Conservation (phyloP, 441 rosid species). For the Brassica hybrid region DNA sequence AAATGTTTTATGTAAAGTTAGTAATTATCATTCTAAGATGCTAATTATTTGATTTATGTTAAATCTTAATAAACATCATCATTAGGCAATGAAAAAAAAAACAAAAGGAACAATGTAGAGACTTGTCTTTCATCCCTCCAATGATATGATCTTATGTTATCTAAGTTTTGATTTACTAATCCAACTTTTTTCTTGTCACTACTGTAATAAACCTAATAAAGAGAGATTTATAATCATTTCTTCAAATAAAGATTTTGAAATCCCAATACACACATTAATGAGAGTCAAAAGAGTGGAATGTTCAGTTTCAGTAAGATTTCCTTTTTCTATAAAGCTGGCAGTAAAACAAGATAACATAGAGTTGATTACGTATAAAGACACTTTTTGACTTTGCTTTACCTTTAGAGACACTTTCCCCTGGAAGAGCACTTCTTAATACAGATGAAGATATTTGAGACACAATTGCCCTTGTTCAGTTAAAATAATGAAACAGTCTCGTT, state of each 20-base stretch:
- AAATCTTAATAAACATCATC: background rate
- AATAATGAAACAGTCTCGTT: no score
- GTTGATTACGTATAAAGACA: no score
- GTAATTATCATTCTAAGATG: slow-evolving; percentile 1
- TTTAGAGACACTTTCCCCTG: no score
- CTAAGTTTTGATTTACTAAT: background rate
- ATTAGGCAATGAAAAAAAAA: background rate
- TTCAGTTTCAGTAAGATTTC: slow-evolving; percentile 25
- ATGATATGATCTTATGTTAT: background rate
- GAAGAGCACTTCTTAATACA: no score
- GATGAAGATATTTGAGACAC: no score
- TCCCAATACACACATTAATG: slow-evolving; percentile 27
- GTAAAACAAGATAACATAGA: slow-evolving; percentile 19
- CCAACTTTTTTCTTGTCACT: background rate
- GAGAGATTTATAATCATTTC: background rate
- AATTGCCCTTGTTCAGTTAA: no score
- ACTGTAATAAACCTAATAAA: background rate
- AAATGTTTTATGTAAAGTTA: background rate
- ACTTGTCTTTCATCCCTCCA: background rate
- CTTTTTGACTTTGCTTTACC: no score
- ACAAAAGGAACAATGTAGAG: background rate
- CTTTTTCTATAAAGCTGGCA: slow-evolving; percentile 25
- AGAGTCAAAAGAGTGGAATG: slow-evolving; percentile 26
- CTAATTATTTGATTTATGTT: background rate
- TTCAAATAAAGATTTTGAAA: background rate